A percentile compares a stretch with the other conserved stretches of the same genome.
phyloP scores from a whole-genome alignment of 2,329 filamentous ascomycete species.

The Aquanectria penicillioides region DNA sequence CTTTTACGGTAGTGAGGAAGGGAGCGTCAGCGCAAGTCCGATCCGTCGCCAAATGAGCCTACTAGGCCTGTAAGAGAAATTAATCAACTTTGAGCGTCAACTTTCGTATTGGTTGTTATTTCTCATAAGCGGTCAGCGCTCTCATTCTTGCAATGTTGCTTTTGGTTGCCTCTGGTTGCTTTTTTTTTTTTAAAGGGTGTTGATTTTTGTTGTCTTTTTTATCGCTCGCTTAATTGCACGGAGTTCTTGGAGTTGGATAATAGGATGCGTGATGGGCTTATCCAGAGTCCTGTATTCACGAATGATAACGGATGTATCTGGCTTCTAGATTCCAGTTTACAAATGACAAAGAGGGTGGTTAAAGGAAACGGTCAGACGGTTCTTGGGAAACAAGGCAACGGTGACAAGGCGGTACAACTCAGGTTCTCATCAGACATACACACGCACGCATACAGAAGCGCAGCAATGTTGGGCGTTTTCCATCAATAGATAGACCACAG shows the following conservation, averaged over 20 bases:
- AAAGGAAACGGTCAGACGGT: no score
- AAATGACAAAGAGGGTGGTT: no score
- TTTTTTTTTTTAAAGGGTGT: slow-evolving; percentile 12
- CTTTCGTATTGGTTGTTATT: not conserved
- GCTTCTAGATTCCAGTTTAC: slow-evolving; percentile 14
- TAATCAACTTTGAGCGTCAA: not conserved
- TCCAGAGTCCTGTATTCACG: slow-evolving; percentile 5
- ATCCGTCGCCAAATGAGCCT: slow-evolving; percentile 79
- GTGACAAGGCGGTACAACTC: not conserved
- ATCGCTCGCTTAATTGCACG: slow-evolving; percentile 24
- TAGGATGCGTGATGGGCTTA: slow-evolving; percentile 13
- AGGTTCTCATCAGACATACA: not conserved
- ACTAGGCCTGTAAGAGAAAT: slow-evolving; percentile 56
- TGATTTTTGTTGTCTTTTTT: not conserved
- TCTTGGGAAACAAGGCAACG: not conserved
- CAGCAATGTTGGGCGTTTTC: not conserved
- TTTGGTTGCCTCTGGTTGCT: not conserved
- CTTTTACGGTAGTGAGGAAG: slow-evolving; percentile 78
- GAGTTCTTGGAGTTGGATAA: slow-evolving; percentile 35
- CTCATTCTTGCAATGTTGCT: not conserved
- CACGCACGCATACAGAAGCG: slow-evolving; percentile 6
- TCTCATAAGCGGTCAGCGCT: not conserved
- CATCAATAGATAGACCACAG: slow-evolving; percentile 12
- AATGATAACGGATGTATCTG: slow-evolving; percentile 9
- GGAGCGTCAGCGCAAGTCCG: slow-evolving; percentile 73